Evolutionary conservation across 148 eudicot genomes (phyloP), one percentile per base, ranked within the genome.

Genomic region (Polygonum maritimum): DNA sequence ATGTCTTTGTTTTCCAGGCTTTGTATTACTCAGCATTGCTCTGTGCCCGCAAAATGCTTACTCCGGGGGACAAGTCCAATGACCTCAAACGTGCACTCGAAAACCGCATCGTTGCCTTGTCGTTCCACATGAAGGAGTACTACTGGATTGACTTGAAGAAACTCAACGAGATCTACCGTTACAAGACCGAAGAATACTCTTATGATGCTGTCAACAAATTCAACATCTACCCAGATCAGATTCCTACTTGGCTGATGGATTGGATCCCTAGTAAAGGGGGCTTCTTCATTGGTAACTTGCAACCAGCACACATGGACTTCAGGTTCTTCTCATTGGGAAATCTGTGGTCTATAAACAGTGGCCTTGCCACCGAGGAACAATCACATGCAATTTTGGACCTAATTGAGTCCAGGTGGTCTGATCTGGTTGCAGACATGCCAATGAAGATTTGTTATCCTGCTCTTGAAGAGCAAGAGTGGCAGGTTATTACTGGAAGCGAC

Each of bases 141-240:
- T 86, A 88, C 69, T 88, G 89, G 91, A 75, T 83, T 21, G 87
- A 88, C 75, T 49, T 86, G 81, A 82, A 38, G 76, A 88, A 88
- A 78, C 84, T 88, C 14, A 88, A 88, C 47, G 91, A 88, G 76
- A 88, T 88, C 26, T 88, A 88, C 80, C 89, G 91, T 36, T 88
- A 88, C 83, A 86, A 88, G 80, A 88, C 89, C 18, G 91, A 88
- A 78, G 91, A 88, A 48, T 88, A 88, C 80, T 88, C 91, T 0
- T 88, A 75, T 73, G 89, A 88, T 47, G 91, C 91, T 4, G 91
- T 88, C 13, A 88, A 88, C 80, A 88, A 88, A 75, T 88, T 88
- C 82, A 88, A 88, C 76, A 88, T 88, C 78, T 88, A 88, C 81
- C 89, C 91, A 18, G 91, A 88, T 84, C 91, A 88, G 79, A 88